Conservation (phyloP, 2,329 filamentous ascomycete genomes). For the Xylaria arbuscula region DNA sequence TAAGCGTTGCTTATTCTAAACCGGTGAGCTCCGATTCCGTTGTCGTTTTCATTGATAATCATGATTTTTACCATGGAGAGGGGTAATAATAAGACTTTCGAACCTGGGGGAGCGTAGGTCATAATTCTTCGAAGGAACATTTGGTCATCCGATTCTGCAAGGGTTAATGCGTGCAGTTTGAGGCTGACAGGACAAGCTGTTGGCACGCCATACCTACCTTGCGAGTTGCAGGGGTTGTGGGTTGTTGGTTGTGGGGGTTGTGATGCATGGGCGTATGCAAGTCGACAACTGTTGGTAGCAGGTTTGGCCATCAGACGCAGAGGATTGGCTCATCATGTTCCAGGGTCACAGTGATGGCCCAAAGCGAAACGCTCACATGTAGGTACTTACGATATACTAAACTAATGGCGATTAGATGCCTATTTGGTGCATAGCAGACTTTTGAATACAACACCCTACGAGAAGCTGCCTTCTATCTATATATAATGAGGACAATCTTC, state of each 20-base stretch:
- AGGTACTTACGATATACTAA: no score
- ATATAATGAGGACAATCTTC: background rate
- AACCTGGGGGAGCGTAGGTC: no score
- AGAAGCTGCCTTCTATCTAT: background rate
- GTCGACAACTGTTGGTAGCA: constrained; percentile 11
- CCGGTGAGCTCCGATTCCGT: no score
- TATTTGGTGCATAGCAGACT: background rate
- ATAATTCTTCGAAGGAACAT: background rate
- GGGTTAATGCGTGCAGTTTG: background rate
- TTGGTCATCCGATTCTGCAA: background rate
- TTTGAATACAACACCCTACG: background rate
- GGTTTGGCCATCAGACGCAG: background rate
- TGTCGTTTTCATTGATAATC: no score
- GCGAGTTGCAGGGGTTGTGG: background rate
- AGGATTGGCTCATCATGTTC: background rate
- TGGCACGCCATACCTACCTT: background rate
- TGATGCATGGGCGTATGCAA: background rate
- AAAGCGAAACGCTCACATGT: background rate
- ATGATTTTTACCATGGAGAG: no score
- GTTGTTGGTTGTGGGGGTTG: no score
- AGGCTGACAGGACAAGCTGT: background rate
- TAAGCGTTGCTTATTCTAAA: no score
- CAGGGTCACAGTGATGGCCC: background rate
- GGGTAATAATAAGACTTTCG: no score
- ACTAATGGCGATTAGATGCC: no score